These are phyloP conservation scores for Pythium myriotylum DNA, from an alignment of 352 stramenopile species.

Conservation along the genomic window DNA sequence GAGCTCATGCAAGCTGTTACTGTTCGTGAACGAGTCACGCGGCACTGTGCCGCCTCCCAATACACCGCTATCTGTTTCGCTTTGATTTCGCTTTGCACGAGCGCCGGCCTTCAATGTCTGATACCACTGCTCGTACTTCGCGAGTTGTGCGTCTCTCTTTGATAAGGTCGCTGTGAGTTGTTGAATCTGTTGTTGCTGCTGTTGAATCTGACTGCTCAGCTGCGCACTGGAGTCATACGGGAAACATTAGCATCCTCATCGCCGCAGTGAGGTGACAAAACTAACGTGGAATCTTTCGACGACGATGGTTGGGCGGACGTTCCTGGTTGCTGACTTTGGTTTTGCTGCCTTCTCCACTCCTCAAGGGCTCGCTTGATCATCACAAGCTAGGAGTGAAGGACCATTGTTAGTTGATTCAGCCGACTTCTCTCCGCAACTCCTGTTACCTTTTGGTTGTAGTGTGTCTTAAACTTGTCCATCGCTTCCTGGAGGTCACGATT, in stretches of 20 bases:
- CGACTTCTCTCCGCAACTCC: not conserved
- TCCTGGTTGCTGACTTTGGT: slow-evolving; percentile 17
- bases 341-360: slow-evolving; percentile 80
- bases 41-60: slow-evolving; percentile 18
- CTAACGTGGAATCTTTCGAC: slow-evolving; percentile 1
- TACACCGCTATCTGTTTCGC: slow-evolving; percentile 14
- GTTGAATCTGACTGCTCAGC: slow-evolving; percentile 42
- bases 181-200: slow-evolving; percentile 60
- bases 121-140: slow-evolving; percentile 89
- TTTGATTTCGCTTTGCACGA: slow-evolving; percentile 78
- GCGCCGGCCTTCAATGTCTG: slow-evolving; percentile 81
- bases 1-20: slow-evolving; percentile 58
- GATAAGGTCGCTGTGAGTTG: slow-evolving; percentile 53
- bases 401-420: not conserved
- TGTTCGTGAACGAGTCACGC: slow-evolving; percentile 69
- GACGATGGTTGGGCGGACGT: not conserved
- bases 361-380: slow-evolving; percentile 90
- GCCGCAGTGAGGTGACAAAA: not conserved
- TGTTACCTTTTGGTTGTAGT: slow-evolving; percentile 87
- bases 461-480: slow-evolving; percentile 85
- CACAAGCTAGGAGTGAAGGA: slow-evolving; percentile 48
- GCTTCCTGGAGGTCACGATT: slow-evolving; percentile 78
- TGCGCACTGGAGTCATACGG: slow-evolving; percentile 23
- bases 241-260: not conserved
- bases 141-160: slow-evolving; percentile 66